Evolutionary conservation across 2,329 filamentous ascomycete species (phyloP).

Genomic region (Alternaria postmessia): DNA sequence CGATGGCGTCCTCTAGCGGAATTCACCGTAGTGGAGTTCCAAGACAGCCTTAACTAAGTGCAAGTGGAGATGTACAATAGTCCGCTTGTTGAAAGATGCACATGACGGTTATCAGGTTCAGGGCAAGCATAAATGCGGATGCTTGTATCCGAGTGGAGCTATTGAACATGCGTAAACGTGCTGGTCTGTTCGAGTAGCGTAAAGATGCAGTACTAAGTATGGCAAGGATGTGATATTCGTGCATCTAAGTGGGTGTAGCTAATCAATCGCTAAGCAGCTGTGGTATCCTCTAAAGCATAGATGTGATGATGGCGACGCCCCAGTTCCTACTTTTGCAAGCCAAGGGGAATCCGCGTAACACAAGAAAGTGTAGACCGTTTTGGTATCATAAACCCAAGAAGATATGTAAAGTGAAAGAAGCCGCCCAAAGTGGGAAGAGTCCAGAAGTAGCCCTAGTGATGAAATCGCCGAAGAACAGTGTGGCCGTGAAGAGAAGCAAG

Average conservation of each 20-base stretch:
- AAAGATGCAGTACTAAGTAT: constrained; percentile 9
- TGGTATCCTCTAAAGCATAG: constrained; percentile 30
- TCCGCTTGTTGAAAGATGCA: constrained; percentile 1
- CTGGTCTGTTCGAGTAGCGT: constrained; percentile 1
- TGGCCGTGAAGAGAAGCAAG: constrained; percentile 20
- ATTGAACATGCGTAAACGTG: neutral
- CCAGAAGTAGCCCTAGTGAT: constrained; percentile 10
- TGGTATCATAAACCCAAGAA: constrained; percentile 32
- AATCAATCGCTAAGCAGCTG: constrained; percentile 25
- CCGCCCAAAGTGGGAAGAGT: constrained; percentile 16
- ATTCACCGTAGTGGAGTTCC: constrained; percentile 12
- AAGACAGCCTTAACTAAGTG: constrained; percentile 6
- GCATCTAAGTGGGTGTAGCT: constrained; percentile 28
- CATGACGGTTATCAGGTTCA: neutral
- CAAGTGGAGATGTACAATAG: neutral
- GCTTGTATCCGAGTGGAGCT: neutral
- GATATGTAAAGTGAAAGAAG: constrained; percentile 16
- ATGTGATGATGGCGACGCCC: constrained; percentile 17
- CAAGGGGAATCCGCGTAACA: constrained; percentile 16
- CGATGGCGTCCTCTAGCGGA: constrained; percentile 2
- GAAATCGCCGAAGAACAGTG: constrained; percentile 24
- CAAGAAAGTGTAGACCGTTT: constrained; percentile 18
- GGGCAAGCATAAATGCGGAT: neutral
- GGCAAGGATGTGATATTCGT: constrained; percentile 30
- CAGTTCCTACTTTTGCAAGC: constrained; percentile 29